Evolutionary conservation across 1,284 basidiomycete genomes (phyloP), one percentile per base, ranked within the genome.

Genomic region (Puccinia polysora): DNA sequence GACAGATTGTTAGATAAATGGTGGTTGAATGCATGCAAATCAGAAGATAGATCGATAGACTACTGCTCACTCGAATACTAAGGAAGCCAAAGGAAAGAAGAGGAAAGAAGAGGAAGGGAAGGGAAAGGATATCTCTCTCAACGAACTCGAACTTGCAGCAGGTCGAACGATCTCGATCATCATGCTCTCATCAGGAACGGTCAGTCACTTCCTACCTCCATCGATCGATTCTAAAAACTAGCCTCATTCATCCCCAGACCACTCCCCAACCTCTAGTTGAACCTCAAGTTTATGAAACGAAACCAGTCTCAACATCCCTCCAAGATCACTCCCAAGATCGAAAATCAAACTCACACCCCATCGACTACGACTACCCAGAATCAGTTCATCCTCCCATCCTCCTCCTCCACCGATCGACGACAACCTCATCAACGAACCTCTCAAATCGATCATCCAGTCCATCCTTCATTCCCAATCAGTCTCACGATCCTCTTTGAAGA

Each of bases 231-330:
- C 32, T 58, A 38, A 40, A 43, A n/a, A n/a, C n/a, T 43, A 18
- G 18, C 25, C 1, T 2, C 55, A 34, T 40, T 14, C 7, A 14
- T 55, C 36, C 18, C 12, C 20, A 18, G 25, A 6, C 30, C 2
- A 15, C 18, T 50, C 18, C 47, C 25, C 25, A 7, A 49, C 25
- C 6, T 7, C 25, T 28, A 60, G 58, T 30, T 60, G 40, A 60
- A 60, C 58, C 58, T 60, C 38, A 60, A 60, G 58, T 60, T 60
- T n/a, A 60, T 60, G 58, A 60, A 40, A 43, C 38, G 40, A 60
- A 60, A 18, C 40, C 38, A 45, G 32, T 28, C 58, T 43, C 55
- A 38, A 58, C 36, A 25, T 18, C 23, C 18, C 38, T 43, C 5
- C 4, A 53, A 25, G n/a, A 53, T 30, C 12, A 25, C 20, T 10